A percentile compares a stretch with the other conserved stretches of the same genome.
phyloP scores from a whole-genome alignment of 805 yeast genomes.

The Nakazawaea ernobii region DNA sequence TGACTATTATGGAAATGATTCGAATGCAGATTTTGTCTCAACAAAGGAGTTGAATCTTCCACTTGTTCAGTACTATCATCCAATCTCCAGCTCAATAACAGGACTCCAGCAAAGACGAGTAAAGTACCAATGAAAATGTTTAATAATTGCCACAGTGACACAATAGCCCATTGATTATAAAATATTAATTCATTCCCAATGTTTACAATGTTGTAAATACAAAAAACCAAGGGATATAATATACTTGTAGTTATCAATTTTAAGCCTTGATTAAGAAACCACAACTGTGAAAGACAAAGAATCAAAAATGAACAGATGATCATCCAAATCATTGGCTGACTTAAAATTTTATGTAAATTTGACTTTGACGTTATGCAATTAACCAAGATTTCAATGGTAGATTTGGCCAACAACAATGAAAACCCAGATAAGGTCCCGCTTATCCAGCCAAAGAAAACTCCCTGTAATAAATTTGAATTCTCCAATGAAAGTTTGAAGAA shows the following conservation, averaged over 20 bases:
- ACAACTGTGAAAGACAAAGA: conserved; percentile 67
- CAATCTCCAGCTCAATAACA: conserved; percentile 52
- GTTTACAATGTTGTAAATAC: conserved; percentile 70
- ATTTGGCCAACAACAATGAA: conserved; percentile 79
- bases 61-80: conserved; percentile 27
- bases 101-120: conserved; percentile 63
- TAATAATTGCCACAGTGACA: conserved; percentile 27
- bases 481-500: conserved; percentile 16
- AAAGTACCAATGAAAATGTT: conserved; percentile 40
- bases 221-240: conserved; percentile 79
- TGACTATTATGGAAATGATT: conserved; percentile 1
- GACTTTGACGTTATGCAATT: conserved; percentile 31
- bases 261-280: conserved; percentile 69
- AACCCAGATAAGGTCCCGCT: conserved; percentile 83
- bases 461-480: conserved; percentile 33
- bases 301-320: conserved; percentile 49
- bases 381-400: conserved; percentile 65
- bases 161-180: conserved; percentile 42
- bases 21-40: neutral
- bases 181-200: conserved; percentile 61
- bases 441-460: conserved; percentile 58
- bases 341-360: conserved; percentile 24
- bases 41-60: conserved; percentile 12
- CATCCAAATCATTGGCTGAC: conserved; percentile 37
- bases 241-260: conserved; percentile 67